Evolutionary conservation across 305 asterid species (phyloP), one percentile per base, ranked within the genome.

Genomic region (Fraxinus sp.): DNA sequence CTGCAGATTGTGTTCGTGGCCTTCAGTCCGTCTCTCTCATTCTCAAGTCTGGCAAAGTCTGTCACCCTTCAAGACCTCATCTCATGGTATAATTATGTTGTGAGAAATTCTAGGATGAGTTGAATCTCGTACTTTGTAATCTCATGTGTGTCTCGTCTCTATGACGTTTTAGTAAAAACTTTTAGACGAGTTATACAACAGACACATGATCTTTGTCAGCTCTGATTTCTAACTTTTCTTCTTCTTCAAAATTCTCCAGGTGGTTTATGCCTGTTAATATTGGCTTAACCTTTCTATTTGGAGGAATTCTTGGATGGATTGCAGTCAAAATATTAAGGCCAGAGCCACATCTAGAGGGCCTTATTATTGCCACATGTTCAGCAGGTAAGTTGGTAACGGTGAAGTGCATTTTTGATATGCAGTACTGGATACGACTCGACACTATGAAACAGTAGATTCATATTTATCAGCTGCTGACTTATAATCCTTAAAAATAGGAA

Each of bases 221-320:
- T 46, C 18, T 46, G 18, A 46, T 46, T 46, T 46, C 57, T 46
- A 46, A 13, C 57, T 46, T 46, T 72, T 16, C 57, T 22, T 7
- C 71, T 62, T 22, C 33, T 20, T 64, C 33, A 24, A 64, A 24
- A 20, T 64, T 9, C 35, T 10, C 1, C 78, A 94, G 97, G 97
- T 95, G 98, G 98, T 95, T 93, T 83, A 95, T 95, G 98, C 97
- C 97, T 3, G 86, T 92, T 2, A 95, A 93, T 84, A 86, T 93
- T 78, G 98, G 94, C 52, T 6, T 92, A 37, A 95, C 97, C 5
- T 95, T 93, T 87, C 68, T 93, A 20, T 79, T 89, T 85, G 98
- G 98, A 88, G 95, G 94, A 66, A 80, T 81, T 35, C 84, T 92
- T 66, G 98, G 97, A 83, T 95, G 98, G 98, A 80, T 92, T 32